Evolutionary conservation across 1,284 basidiomycete species (phyloP).

Genomic region (Ceratobasidium sp.): DNA sequence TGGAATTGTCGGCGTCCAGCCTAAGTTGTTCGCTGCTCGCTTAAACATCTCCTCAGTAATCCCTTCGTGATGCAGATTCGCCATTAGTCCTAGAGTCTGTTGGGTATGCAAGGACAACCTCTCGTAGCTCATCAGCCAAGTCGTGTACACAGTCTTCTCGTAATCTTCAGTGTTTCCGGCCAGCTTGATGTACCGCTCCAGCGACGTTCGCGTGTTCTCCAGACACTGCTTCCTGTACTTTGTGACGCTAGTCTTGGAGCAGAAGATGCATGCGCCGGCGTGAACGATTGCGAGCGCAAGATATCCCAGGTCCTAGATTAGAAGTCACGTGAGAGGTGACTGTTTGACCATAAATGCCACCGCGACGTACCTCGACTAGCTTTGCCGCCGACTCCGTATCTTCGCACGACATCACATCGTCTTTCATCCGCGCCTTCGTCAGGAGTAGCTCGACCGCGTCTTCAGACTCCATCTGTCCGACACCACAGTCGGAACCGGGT

Average conservation of each 20-base stretch:
- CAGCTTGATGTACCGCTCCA: neutral
- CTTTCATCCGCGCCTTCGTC: neutral
- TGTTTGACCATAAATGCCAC: too few species aligned
- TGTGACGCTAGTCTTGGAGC: neutral
- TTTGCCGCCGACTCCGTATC: neutral
- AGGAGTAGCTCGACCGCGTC: neutral
- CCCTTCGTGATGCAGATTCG: neutral
- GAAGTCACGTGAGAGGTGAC: too few species aligned
- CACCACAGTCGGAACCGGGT: neutral
- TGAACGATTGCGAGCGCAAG: constrained; percentile 20
- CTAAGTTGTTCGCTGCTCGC: neutral
- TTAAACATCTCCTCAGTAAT: constrained; percentile 9
- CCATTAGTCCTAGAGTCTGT: neutral
- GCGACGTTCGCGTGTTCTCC: neutral
- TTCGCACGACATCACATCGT: neutral
- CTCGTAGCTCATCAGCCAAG: constrained; percentile 9
- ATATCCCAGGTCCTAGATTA: neutral
- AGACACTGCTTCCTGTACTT: constrained; percentile 5
- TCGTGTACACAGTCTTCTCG: too few species aligned
- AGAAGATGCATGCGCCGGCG: constrained; percentile 12
- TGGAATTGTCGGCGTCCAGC: neutral
- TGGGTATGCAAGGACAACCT: neutral
- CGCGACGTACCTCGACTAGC: constrained; percentile 3
- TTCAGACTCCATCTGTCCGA: constrained; percentile 3
- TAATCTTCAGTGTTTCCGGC: neutral